Base-by-base conservation (phyloP, 208 protist genomes). In the Leptomonas seymouri region DNA sequence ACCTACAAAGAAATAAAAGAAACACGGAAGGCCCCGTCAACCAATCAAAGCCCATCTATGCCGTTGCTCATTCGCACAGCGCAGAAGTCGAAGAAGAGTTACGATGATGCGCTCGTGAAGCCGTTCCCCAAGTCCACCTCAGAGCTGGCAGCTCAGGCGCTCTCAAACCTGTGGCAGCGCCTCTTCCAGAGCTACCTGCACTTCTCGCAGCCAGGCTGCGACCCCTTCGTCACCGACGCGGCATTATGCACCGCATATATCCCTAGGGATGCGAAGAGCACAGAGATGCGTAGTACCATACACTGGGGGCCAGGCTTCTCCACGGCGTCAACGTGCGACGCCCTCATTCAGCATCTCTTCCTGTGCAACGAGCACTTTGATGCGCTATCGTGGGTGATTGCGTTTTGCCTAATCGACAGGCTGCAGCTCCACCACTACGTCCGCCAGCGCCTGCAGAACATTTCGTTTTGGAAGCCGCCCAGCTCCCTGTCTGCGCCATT, bases 321-420 rank as follows among this genome's bases (percentile, higher is more conserved):
- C 4, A 20, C 53, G 11, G 5, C 45, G 21, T 46, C 58, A 8
- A 76, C 78, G 7, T 45, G 67, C 20, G 78, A 86, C 28, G 77
- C 67, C 6, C 80, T 94, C 67, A 90, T 94, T 50, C 76, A 82
- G 53, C 77, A 89, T 55, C 67, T 93, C 4, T 88, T 84, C 65
- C 64, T 80, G 4, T 58, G 60, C 41, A 85, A 86, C 74, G 65
- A 81, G 20, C 54, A 71, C 25, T 81, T 90, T 20, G 87, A 93
- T 56, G 39, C 71, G 8, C 41, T 85, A 12, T 79, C 80, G 23
- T 93, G 90, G 87, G 41, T 95, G 2, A 82, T 95, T 54, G 86
- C 87, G 2, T 91, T 90, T 63, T 89, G 87, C 63, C 85, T 95
- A 15, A 66, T 93, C 42, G 83, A 91, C 50, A 77, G 82, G 16